phyloP scores from a whole-genome alignment of 148 eudicot genomes.

The Limonium bicolor region DNA sequence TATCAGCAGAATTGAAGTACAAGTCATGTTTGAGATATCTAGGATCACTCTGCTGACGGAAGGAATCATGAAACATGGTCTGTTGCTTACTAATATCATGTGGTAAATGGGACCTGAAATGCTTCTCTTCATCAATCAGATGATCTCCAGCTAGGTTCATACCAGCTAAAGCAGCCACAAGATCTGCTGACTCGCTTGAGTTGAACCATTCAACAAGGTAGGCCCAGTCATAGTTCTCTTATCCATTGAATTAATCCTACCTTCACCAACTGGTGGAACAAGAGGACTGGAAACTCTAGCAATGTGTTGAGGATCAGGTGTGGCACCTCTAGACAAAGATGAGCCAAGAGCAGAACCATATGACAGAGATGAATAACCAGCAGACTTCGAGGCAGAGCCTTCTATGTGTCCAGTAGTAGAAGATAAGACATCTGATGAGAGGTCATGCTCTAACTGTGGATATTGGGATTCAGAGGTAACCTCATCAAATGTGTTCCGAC shows the following conservation, averaged over 20 bases:
- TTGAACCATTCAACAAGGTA: slow-evolving; percentile 40
- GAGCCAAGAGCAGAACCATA: slow-evolving; percentile 87
- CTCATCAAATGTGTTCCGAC: slow-evolving; percentile 78
- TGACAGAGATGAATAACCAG: slow-evolving; percentile 42
- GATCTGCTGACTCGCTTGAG: slow-evolving; percentile 35
- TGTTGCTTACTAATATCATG: too few species aligned
- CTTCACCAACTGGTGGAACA: slow-evolving; percentile 84
- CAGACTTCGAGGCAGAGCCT: too few species aligned
- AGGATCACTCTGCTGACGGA: too few species aligned
- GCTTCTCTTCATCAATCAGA: slow-evolving; percentile 24
- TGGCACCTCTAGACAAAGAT: slow-evolving; percentile 79
- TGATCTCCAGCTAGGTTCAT: slow-evolving; percentile 57
- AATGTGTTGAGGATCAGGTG: slow-evolving; percentile 83
- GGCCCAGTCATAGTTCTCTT: slow-evolving; percentile 37
- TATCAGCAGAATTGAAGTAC: too few species aligned
- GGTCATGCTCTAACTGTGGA: too few species aligned
- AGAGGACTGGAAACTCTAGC: slow-evolving; percentile 89
- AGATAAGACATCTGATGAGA: too few species aligned
- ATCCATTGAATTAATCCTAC: slow-evolving; percentile 36
- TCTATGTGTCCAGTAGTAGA: too few species aligned
- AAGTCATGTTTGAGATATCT: too few species aligned
- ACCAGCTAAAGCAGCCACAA: slow-evolving; percentile 63
- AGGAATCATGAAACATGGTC: too few species aligned
- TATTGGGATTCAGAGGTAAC: too few species aligned
- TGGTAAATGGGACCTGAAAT: too few species aligned